Conservation (phyloP, 768 basidiomycete species). For the Trametes cingulata region DNA sequence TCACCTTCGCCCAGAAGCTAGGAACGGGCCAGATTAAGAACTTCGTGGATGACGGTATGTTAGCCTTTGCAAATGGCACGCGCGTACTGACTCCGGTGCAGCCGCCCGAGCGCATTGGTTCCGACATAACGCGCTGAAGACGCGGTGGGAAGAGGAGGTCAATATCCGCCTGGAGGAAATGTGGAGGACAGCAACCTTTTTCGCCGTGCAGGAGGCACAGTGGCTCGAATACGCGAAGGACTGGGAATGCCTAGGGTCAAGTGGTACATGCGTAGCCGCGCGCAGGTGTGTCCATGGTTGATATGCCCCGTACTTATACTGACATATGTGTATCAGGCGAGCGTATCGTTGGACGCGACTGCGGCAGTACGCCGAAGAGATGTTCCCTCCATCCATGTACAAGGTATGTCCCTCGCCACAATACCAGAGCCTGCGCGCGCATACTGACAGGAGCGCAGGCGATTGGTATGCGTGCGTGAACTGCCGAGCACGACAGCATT, state of each 20-base stretch:
- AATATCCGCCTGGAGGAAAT: slow-evolving; percentile 1
- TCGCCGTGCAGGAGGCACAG: not conserved
- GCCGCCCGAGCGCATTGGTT: slow-evolving; percentile 4
- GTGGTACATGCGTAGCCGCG: no score
- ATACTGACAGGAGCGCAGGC: no score
- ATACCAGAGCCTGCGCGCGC: no score
- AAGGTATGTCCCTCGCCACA: no score
- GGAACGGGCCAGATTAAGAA: not conserved
- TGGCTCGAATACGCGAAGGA: not conserved
- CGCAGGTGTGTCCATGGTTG: no score
- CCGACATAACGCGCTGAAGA: not conserved
- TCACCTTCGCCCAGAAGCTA: not conserved
- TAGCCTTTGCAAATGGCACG: no score
- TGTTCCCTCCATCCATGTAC: not conserved
- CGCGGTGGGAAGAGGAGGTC: slow-evolving; percentile 5
- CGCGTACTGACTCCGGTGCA: no score
- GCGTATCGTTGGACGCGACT: not conserved
- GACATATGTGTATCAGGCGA: no score
- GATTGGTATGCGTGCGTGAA: no score
- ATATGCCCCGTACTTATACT: no score
- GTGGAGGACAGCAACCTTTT: slow-evolving; percentile 1
- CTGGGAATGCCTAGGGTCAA: no score
- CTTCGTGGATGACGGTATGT: not conserved
- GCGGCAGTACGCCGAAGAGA: not conserved
- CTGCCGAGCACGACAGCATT: no score